A percentile compares a stretch with the other conserved stretches of the same genome.
phyloP scores from a whole-genome alignment of 2,329 filamentous ascomycete genomes.

The Phyllosticta citriasiana region DNA sequence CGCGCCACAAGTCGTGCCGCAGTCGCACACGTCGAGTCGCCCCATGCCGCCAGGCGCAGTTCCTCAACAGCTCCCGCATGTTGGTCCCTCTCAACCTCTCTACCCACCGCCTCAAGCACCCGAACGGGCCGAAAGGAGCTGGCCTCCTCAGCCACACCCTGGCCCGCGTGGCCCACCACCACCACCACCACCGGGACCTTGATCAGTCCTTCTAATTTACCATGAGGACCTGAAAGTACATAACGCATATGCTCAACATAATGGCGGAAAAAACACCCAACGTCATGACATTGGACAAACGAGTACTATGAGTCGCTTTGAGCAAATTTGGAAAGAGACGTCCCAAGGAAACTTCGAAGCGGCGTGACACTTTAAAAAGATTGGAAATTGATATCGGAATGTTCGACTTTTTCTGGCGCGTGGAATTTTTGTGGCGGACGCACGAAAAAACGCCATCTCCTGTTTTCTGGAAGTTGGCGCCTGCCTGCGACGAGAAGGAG shows the following conservation, averaged over 20 bases:
- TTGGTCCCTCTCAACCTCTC: constrained; percentile 12
- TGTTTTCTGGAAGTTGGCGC: neutral
- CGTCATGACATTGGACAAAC: too few species aligned
- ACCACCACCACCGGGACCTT: constrained; percentile 6
- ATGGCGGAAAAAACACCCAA: neutral
- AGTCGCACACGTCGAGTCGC: constrained; percentile 10
- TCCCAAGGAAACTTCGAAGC: too few species aligned
- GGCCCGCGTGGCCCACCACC: constrained; percentile 1
- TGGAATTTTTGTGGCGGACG: too few species aligned
- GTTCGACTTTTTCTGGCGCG: too few species aligned
- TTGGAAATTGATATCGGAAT: too few species aligned
- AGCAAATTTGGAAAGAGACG: too few species aligned
- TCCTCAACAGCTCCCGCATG: constrained; percentile 10
- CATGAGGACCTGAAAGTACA: neutral
- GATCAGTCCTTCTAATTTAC: neutral
- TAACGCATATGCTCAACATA: constrained; percentile 2
- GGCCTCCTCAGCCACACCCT: constrained; percentile 12
- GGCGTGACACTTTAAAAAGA: too few species aligned
- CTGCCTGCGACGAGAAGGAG: neutral
- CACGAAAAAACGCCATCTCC: neutral
- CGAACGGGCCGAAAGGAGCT: constrained; percentile 20
- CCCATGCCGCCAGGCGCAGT: constrained; percentile 11
- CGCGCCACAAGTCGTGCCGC: constrained; percentile 10
- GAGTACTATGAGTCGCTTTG: too few species aligned
- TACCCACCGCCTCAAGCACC: constrained; percentile 17